Percentiles rank a stretch among this genome's conserved stretches.
Conservation (phyloP, 78 protist genomes). For the Neovahlkampfia damariscottae region DNA sequence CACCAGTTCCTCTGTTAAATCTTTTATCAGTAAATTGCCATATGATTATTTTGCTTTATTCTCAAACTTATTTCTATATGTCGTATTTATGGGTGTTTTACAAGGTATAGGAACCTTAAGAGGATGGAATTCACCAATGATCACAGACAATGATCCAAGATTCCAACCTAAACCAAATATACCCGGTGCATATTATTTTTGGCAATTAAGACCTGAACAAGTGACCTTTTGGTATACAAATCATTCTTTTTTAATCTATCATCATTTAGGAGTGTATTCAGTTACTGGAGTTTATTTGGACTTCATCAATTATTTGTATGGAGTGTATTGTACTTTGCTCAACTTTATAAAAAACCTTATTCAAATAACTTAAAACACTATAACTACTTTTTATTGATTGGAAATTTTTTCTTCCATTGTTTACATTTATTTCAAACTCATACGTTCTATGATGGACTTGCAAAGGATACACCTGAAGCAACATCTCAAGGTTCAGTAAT, state of each 20-base stretch:
- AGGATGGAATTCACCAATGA: background rate
- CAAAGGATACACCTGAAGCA: background rate
- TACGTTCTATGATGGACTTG: conserved; percentile 1
- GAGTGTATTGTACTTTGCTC: background rate
- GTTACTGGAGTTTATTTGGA: background rate
- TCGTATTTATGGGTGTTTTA: too few species aligned
- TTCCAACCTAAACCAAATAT: background rate
- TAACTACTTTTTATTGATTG: background rate
- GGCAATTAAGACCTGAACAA: background rate
- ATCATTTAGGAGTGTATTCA: background rate
- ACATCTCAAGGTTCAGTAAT: conserved; percentile 13
- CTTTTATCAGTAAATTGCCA: too few species aligned
- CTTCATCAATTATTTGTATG: conserved; percentile 7
- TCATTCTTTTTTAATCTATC: too few species aligned
- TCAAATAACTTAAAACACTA: background rate
- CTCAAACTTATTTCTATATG: too few species aligned
- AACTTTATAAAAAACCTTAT: background rate
- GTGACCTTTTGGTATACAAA: background rate
- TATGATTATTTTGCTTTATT: too few species aligned
- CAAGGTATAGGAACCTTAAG: background rate
- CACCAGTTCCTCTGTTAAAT: too few species aligned
- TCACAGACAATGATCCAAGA: background rate
- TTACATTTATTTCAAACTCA: conserved; percentile 13
- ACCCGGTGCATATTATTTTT: background rate
- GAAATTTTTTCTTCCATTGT: conserved; percentile 4